phyloP scores from a whole-genome alignment of 1,139 yeast species.

The Zygosaccharomyces pseudobailii region DNA sequence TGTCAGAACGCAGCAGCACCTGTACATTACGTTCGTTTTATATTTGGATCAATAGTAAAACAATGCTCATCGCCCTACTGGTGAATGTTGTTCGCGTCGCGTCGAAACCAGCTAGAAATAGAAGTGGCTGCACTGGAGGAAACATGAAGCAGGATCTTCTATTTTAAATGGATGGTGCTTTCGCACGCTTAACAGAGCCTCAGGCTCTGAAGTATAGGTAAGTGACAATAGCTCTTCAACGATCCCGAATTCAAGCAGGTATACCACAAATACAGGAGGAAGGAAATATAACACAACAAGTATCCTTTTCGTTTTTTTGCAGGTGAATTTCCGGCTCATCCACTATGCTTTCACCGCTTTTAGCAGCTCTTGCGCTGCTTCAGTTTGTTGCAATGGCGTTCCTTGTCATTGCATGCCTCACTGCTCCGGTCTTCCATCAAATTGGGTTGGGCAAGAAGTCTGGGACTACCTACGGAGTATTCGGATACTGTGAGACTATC shows the following conservation, averaged over 20 bases:
- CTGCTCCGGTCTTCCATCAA: constrained; percentile 57
- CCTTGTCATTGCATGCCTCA: constrained; percentile 48
- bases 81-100: constrained; percentile 2
- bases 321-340: background rate
- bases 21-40: background rate
- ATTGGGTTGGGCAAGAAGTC: constrained; percentile 48
- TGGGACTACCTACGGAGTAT: constrained; percentile 69
- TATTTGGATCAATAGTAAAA: background rate
- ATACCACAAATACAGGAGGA: background rate
- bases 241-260: background rate
- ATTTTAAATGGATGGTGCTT: constrained; percentile 2
- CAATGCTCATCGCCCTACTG: background rate
- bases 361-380: constrained; percentile 12
- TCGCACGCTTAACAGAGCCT: background rate
- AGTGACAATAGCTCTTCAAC: background rate
- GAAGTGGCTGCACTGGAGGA: constrained; percentile 4
- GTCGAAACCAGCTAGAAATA: constrained; percentile 2
- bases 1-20: background rate
- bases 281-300: background rate
- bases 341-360: constrained; percentile 4
- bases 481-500: constrained; percentile 63
- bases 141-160: background rate
- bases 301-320: background rate
- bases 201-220: background rate
- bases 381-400: constrained; percentile 43